Evolutionary conservation across 768 basidiomycete genomes (phyloP).

Genomic region (Amanita jacksonii): DNA sequence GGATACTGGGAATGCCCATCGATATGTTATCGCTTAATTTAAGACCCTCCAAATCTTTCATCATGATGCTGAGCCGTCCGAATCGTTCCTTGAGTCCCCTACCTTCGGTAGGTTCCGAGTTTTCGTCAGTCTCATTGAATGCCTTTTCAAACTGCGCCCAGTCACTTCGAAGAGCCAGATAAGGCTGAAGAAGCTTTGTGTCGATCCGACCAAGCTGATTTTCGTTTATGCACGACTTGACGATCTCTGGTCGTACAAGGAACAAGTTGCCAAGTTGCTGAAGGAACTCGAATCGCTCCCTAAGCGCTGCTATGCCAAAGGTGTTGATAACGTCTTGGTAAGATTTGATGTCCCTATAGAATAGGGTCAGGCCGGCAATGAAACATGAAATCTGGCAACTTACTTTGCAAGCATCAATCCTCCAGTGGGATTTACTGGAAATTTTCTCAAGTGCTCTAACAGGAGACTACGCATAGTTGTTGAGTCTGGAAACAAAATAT

Average conservation of each 20-base stretch:
- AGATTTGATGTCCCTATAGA: conserved; percentile 79
- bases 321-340: conserved; percentile 86
- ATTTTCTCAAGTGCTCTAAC: conserved; percentile 91
- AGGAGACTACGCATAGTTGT: conserved; percentile 47
- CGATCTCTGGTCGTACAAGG: conserved; percentile 90
- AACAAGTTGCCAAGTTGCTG: conserved; percentile 96
- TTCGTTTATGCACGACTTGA: conserved; percentile 93
- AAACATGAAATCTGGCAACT: conserved; percentile 17
- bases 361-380: neutral
- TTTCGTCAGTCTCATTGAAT: conserved; percentile 54
- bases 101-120: conserved; percentile 27
- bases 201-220: conserved; percentile 92
- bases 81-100: conserved; percentile 55
- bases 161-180: conserved; percentile 83
- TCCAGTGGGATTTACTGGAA: conserved; percentile 93
- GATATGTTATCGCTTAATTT: conserved; percentile 49
- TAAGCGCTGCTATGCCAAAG: conserved; percentile 77
- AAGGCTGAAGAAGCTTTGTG: conserved; percentile 75
- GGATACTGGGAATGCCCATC: conserved; percentile 50
- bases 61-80: conserved; percentile 71
- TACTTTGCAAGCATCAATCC: conserved; percentile 98
- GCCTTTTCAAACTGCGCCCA: conserved; percentile 81
- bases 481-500: conserved; percentile 2
- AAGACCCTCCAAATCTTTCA: conserved; percentile 76
- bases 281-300: conserved; percentile 96